These are phyloP conservation scores for Suillus lakei DNA, from an alignment of 768 basidiomycete genomes.

Conservation along the genomic window DNA sequence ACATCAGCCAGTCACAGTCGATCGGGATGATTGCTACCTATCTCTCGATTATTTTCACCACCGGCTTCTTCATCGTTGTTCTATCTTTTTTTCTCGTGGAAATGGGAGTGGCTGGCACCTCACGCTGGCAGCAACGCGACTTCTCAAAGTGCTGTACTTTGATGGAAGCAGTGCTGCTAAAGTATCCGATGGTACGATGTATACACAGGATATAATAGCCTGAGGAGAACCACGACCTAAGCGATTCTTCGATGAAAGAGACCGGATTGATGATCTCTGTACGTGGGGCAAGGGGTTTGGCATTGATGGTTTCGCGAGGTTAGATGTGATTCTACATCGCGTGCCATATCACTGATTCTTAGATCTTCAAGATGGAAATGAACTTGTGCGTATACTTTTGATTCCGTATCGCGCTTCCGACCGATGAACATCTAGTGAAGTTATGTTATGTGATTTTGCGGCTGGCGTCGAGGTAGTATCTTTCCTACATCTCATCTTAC, in stretches of 20 bases:
- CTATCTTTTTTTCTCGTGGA: conserved; percentile 40
- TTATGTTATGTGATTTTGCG: conserved; percentile 53
- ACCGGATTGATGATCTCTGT: conserved; percentile 35
- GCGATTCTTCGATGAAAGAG: conserved; percentile 21
- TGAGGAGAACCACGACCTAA: conserved; percentile 34
- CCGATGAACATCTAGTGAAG: conserved; percentile 39
- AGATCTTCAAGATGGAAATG: conserved; percentile 47
- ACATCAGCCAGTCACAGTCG: no score
- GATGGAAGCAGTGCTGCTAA: conserved; percentile 17
- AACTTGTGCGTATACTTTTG: conserved; percentile 43
- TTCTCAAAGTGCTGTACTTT: conserved; percentile 16
- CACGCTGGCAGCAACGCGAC: conserved; percentile 13
- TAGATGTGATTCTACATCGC: background rate
- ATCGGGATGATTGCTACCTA: no score
- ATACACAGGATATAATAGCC: conserved; percentile 39
- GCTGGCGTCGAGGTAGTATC: conserved; percentile 44
- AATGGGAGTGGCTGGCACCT: conserved; percentile 26
- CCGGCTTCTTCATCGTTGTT: no score
- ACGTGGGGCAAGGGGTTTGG: conserved; percentile 36
- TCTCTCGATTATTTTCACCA: no score
- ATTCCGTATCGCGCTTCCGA: background rate
- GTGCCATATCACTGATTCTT: background rate
- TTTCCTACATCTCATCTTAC: conserved; percentile 36
- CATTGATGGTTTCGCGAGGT: conserved; percentile 40
- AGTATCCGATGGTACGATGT: conserved; percentile 33